Evolutionary conservation across 345 rosid genomes (phyloP), one percentile per base, ranked within the genome.

Genomic region (Eucalyptus virginea): DNA sequence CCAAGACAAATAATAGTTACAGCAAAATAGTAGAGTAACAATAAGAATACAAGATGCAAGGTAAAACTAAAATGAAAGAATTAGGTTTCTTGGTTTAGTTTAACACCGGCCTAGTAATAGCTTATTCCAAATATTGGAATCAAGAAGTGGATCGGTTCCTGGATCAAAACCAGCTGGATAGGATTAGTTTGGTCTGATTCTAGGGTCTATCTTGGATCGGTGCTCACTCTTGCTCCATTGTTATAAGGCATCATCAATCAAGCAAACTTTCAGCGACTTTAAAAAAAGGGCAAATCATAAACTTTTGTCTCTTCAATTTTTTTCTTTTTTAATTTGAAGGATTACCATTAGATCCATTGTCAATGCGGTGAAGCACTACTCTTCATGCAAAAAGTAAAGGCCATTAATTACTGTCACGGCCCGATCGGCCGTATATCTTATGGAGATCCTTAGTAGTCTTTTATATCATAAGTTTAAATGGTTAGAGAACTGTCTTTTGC

Each of bases 121-220:
- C 18, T 30, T 19, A 21, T 52, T 52, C 26, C 26, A 52, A 52
- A 52, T 52, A 21, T 52, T 19, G 5, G 2, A 52, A 52, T 19
- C 1, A 0, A 52, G 58, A 52, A 52, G 58, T 52, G 10, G 19
- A 62, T 62, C 0, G 3, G 34, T 30, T 62, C 34, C 0, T 15
- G 1, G 11, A 62, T 30, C 32, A 62, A n/a, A 62, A 62, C 72
- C 5, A 30, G 9, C 9, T 4, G 0, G 34, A 30, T 30, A 62
- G 17, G 34, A 14, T 30, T 8, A n/a, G 34, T 62, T 30, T 0
- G 0, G 37, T 62, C 0, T 30, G 0, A 62, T 62, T 62, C 5
- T n/a, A 30, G 18, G 0, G 5, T 62, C 32, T 30, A 30, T 62
- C 18, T 30, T 30, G 17, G 72, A 62, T 7, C 3, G 19, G 4